Base-by-base conservation (phyloP, 441 rosid species). In the Adansonia rubrostipa region DNA sequence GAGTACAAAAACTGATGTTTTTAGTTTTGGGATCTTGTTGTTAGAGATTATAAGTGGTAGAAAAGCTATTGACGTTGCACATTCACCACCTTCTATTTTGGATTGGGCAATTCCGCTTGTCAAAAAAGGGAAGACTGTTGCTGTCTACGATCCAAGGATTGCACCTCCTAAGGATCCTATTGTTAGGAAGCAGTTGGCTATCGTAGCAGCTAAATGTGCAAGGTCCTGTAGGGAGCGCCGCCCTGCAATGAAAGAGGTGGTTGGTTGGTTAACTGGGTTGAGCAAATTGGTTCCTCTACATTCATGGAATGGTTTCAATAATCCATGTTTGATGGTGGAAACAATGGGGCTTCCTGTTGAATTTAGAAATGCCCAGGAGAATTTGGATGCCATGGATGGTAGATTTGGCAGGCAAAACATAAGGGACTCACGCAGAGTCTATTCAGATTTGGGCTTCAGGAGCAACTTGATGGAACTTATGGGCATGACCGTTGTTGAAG, bases 321-420 rank as follows among this genome's bases (percentile, higher is more conserved):
- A 96, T 87, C 98, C 98, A 15, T 96, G 99, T 83, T 79, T 90
- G 94, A 92, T 94, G 99, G 96, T 94, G 42, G 99, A 94, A 84
- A 93, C 96, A 0, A 77, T 89, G 83, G 98, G 96, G 62, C 89
- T 82, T 13, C 97, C 98, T 0, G 91, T 92, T 9, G 92, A 90
- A 77, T 73, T 77, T 54, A 87, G 84, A 76, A 83, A 66, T 42
- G 20, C 80, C 45, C 85, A 81, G 20, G 89, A 84, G 62, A 76
- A 79, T 69, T 72, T 72, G 48, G 87, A 86, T 69, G 85, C 69
- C 28, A 28, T 64, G 15, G 89, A 86, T 78, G 81, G 78, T 63
- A 80, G 74, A 71, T 65, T 83, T 28, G 77, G 76, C 2, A 60
- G 75, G 77, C 63, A 80, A 44, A 81, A 79, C 0, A 42, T 68